Evolutionary conservation across 108 stramenopile genomes (phyloP).

Genomic region (Cyclotella distinguenda): DNA sequence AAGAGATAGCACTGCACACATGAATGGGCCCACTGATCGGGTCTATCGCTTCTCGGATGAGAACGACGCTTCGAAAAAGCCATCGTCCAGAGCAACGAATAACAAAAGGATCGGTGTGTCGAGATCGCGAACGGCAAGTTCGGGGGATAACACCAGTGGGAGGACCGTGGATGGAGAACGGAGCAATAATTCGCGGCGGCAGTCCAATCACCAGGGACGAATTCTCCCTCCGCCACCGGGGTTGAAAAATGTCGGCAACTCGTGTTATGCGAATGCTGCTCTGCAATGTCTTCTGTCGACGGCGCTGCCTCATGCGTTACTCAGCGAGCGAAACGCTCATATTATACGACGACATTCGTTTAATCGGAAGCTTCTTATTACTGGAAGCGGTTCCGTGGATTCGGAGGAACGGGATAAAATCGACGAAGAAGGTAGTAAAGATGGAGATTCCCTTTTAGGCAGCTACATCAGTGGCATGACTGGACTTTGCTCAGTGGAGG

Average conservation of each 20-base stretch:
- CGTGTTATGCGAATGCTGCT: constrained; percentile 84
- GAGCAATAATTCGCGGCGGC: neutral
- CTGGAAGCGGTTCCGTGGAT: constrained; percentile 72
- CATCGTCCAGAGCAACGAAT: neutral
- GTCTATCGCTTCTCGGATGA: constrained; percentile 14
- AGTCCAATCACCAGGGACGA: neutral
- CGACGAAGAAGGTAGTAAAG: constrained; percentile 25
- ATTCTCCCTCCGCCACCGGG: constrained; percentile 64
- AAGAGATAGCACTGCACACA: neutral
- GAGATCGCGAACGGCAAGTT: neutral
- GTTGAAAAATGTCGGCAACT: constrained; percentile 79
- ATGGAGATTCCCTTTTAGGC: constrained; percentile 27
- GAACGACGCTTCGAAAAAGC: neutral
- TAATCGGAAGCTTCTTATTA: constrained; percentile 68
- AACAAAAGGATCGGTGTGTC: neutral
- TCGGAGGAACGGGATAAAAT: constrained; percentile 47
- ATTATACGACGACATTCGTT: constrained; percentile 78
- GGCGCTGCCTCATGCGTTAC: constrained; percentile 68
- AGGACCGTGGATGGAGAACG: neutral
- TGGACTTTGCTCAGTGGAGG: constrained; percentile 8
- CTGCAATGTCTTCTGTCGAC: constrained; percentile 78
- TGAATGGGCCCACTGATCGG: constrained; percentile 11
- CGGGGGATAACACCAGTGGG: neutral
- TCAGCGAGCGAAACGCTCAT: constrained; percentile 64
- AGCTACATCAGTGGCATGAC: constrained; percentile 41